Base-by-base conservation (phyloP, 345 rosid genomes). In the Euphorbia peplus region DNA sequence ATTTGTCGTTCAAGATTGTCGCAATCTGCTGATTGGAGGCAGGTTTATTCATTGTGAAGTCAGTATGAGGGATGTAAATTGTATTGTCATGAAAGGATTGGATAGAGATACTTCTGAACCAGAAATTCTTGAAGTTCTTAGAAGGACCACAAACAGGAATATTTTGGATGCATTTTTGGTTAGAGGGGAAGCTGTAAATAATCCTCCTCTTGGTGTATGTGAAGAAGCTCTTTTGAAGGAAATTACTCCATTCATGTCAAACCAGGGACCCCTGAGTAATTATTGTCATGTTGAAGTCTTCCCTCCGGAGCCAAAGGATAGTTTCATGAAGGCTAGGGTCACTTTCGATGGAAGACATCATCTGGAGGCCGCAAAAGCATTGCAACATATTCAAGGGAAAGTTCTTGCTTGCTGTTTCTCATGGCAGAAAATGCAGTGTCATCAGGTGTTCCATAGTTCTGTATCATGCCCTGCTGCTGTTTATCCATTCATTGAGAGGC, bases 341-440 rank as follows among this genome's bases (percentile, higher is more conserved):
- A 86, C 72, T 60, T 93, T 93, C 51, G 97, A 89, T 74, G 91
- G 96, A 63, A 85, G 87, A 72, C 78, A 86, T 53, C 97, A 90
- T 83, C 77, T 93, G 84, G 97, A 93, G 85, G 98, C 96, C 35
- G 96, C 98, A 48, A 87, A 81, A 83, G 98, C 98, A 68, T 74
- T 90, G 86, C 84, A 93, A 77, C 93, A 88, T 72, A 74, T 93
- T 53, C 83, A 86, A 46, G 75, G 96, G 57, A 83, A 83, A 70
- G 89, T 81, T 22, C 71, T 89, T 69, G 83, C 87, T 76, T 92
- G 90, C 54, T 84, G 81, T 72, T 74, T 78, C 48, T 73, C 90
- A 4, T 90, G 98, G 98, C 98, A 93, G 77, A 90, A 85, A 80
- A 81, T 93, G 60, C 78, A 73, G 66, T 90, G 91, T 70, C 89